Base-by-base conservation (phyloP, 768 basidiomycete species). In the Calocera cornea region DNA sequence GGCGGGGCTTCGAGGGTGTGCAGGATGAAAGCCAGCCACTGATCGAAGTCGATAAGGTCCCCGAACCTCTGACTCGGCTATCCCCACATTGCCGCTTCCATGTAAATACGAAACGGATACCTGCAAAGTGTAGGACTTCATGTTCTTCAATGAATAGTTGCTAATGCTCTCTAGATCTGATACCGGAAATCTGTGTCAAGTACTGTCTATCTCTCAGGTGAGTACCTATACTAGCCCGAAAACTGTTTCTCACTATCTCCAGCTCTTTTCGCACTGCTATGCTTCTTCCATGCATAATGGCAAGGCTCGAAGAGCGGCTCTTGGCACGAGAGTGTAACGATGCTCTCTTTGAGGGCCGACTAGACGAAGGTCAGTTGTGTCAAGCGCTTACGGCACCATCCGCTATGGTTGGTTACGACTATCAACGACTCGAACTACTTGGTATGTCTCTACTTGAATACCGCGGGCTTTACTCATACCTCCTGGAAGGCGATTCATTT, bases 381-480 rank as follows among this genome's bases (percentile, higher is more conserved):
- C 78, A 81, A 41, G 89, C 92, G 11, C 78, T 91, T 41, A 86
- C 85, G 69, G 79, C 90, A 0, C 87, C 88, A 8, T 85, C 89
- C 10, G 85, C 85, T 36, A 83, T 83, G 34, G 80, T 83, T 60
- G 89, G 88, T 70, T 81, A 81, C 68, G 83, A 94, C 77, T 94
- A 94, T 75, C 90, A 95, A 76, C 85, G 92, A 38, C 77, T 92
- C 54, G 92, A 93, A 74, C 80, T 92, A 64, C 81, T 93, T 17
- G 92, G 90, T 91, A 71, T 68, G 79, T 65, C 66, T 34, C 36
- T 1, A 44, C 17, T n/a, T 44, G 67, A 36, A 65, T 36, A 27
- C 69, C n/a, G 2, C 3, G 36, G 22, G 34, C 41, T 33, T 47
- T 65, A 14, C 41, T 65, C 41, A 64, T 69, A 66, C 14, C 60